Percentiles rank a stretch among this genome's conserved stretches.
Conservation (phyloP, 1,284 basidiomycete genomes). For the Tylopilus sp. region DNA sequence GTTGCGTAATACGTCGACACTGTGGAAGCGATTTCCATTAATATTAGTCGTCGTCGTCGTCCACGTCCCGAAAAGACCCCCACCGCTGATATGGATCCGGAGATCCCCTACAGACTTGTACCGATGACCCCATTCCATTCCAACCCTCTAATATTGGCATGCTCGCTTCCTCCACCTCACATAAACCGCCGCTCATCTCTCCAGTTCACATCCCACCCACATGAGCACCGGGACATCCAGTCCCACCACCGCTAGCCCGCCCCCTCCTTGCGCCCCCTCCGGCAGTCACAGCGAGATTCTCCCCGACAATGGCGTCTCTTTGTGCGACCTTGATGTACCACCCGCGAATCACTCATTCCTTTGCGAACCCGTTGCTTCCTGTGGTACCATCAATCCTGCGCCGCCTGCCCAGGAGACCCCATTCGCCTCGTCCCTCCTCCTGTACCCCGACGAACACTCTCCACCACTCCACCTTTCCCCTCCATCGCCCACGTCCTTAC, state of each 20-base stretch:
- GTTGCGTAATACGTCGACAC: slow-evolving; percentile 12
- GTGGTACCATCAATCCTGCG: background rate
- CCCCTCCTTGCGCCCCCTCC: background rate
- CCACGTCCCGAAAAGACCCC: slow-evolving; percentile 28
- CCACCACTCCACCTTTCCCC: slow-evolving; percentile 7
- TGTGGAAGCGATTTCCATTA: slow-evolving; percentile 13
- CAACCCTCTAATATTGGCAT: slow-evolving; percentile 20
- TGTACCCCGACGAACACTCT: slow-evolving; percentile 9
- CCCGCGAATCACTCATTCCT: background rate
- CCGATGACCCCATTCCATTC: slow-evolving; percentile 15
- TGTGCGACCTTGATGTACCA: background rate
- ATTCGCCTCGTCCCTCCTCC: slow-evolving; percentile 23
- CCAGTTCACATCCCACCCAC: background rate
- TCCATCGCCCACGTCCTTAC: background rate
- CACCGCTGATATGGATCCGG: slow-evolving; percentile 17
- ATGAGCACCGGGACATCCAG: background rate
- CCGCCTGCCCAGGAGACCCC: background rate
- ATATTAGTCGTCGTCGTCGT: background rate
- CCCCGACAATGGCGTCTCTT: background rate
- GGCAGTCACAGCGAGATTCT: slow-evolving; percentile 1
- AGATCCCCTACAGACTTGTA: slow-evolving; percentile 9
- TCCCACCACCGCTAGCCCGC: background rate
- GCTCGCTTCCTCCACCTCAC: background rate
- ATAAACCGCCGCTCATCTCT: background rate
- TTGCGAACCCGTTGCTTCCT: background rate